phyloP scores from a whole-genome alignment of 768 basidiomycete species.

The Asterophora lycoperdoides region DNA sequence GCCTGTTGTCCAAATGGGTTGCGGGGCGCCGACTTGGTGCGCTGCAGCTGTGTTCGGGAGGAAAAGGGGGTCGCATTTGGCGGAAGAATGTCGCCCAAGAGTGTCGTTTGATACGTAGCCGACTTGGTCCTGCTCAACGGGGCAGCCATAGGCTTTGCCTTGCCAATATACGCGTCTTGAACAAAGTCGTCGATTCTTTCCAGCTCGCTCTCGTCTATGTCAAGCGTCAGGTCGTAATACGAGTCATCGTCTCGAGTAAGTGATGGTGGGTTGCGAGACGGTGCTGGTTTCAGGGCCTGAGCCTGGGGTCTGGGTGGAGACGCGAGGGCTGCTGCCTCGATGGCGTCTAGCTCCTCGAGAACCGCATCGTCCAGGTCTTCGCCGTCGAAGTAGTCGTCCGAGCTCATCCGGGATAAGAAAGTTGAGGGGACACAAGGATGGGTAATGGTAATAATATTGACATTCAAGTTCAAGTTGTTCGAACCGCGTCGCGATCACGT shows the following conservation, averaged over 20 bases:
- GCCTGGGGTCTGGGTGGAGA: conserved; percentile 12
- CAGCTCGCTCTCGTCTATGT: conserved; percentile 54
- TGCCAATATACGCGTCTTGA: conserved; percentile 41
- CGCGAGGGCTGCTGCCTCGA: conserved; percentile 53
- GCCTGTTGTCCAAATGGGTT: conserved; percentile 52
- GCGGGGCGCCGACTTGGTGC: conserved; percentile 39
- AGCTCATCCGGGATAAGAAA: conserved; percentile 52
- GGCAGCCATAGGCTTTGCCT: conserved; percentile 38
- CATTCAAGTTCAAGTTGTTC: not conserved
- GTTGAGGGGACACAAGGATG: not conserved
- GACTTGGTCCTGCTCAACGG: conserved; percentile 32
- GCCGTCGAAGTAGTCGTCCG: conserved; percentile 71
- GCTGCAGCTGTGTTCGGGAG: conserved; percentile 32
- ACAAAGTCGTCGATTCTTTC: conserved; percentile 51
- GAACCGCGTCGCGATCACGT: conserved; percentile 22
- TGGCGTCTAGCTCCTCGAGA: conserved; percentile 59
- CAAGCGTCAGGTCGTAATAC: conserved; percentile 50
- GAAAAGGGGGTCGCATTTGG: conserved; percentile 28
- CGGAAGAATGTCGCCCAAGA: conserved; percentile 57
- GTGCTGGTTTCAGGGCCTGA: conserved; percentile 2
- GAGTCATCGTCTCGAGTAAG: conserved; percentile 34
- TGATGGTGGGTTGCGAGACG: conserved; percentile 14
- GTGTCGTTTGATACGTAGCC: conserved; percentile 56
- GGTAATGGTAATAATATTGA: not conserved
- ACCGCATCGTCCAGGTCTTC: conserved; percentile 58